phyloP scores from a whole-genome alignment of 202 grass and related monocot species.

The Digitaria exilis region DNA sequence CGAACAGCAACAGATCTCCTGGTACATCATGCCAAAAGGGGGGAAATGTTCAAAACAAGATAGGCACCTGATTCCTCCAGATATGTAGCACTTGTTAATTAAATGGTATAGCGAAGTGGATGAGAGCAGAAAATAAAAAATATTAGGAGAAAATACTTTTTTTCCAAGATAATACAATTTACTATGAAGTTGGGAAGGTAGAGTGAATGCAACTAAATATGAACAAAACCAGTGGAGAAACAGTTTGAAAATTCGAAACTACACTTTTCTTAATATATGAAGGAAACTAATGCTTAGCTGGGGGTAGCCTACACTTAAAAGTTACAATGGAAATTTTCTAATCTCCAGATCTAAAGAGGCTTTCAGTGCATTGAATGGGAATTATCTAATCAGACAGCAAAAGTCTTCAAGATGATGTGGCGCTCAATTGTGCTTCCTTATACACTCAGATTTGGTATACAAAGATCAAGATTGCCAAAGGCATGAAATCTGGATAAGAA shows the following conservation, averaged over 20 bases:
- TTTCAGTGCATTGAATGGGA: background rate
- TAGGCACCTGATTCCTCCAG: background rate
- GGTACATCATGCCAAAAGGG: slow-evolving; percentile 21
- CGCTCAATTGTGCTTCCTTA: background rate
- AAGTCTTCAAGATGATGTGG: background rate
- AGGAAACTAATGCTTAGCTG: background rate
- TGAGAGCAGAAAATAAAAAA: slow-evolving; percentile 9
- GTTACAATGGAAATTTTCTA: background rate
- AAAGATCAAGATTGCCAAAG: background rate
- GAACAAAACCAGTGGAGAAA: background rate
- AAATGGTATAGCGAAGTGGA: slow-evolving; percentile 16
- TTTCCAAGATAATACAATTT: background rate
- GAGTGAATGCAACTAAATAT: background rate
- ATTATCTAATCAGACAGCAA: background rate
- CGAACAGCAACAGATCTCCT: slow-evolving; percentile 40
- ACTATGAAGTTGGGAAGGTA: background rate
- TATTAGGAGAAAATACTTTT: background rate
- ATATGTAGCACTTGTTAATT: slow-evolving; percentile 6
- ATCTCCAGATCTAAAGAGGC: background rate
- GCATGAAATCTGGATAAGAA: background rate
- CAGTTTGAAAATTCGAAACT: background rate
- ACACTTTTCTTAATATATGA: background rate
- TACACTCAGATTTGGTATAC: background rate
- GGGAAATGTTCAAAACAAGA: slow-evolving; percentile 15
- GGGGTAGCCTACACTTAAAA: background rate